Conservation (phyloP, 129 eudicot genomes). For the Escallonia rubra region DNA sequence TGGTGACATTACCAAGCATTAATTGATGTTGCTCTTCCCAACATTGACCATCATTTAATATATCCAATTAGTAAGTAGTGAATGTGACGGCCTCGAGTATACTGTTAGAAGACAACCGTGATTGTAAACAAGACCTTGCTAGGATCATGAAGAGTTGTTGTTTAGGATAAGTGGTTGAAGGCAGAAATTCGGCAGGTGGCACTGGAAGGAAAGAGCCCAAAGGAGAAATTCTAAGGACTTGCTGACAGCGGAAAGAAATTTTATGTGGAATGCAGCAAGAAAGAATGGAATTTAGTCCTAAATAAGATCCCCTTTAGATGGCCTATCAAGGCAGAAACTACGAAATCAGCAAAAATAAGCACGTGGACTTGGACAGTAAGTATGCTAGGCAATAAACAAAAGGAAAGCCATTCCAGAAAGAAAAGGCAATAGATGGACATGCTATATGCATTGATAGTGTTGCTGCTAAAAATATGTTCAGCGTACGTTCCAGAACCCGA, state of each 20-base stretch:
- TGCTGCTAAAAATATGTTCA: too few species aligned
- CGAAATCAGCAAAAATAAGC: too few species aligned
- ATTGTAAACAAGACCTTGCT: conserved; percentile 22
- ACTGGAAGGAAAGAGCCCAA: conserved; percentile 14
- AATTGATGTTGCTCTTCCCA: conserved; percentile 52
- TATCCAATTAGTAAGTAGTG: conserved; percentile 36
- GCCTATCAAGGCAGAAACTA: too few species aligned
- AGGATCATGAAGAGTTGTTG: conserved; percentile 44
- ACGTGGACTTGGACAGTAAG: too few species aligned
- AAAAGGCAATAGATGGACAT: too few species aligned
- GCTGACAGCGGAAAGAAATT: conserved; percentile 31
- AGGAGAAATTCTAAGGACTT: conserved; percentile 28
- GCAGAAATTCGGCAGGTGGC: conserved; percentile 42
- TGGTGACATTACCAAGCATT: conserved; percentile 66
- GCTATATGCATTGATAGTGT: too few species aligned
- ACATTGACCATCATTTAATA: conserved; percentile 18
- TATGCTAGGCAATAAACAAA: too few species aligned
- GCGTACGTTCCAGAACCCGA: too few species aligned
- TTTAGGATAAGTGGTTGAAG: conserved; percentile 48
- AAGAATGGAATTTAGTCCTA: too few species aligned
- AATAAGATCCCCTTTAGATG: too few species aligned
- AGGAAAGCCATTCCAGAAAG: too few species aligned
- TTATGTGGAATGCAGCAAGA: conserved; percentile 26
- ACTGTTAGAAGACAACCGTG: conserved; percentile 27
- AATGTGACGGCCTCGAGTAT: conserved; percentile 41